Conservation (phyloP, 495 filamentous ascomycete genomes). For the Elasticomyces elasticus region DNA sequence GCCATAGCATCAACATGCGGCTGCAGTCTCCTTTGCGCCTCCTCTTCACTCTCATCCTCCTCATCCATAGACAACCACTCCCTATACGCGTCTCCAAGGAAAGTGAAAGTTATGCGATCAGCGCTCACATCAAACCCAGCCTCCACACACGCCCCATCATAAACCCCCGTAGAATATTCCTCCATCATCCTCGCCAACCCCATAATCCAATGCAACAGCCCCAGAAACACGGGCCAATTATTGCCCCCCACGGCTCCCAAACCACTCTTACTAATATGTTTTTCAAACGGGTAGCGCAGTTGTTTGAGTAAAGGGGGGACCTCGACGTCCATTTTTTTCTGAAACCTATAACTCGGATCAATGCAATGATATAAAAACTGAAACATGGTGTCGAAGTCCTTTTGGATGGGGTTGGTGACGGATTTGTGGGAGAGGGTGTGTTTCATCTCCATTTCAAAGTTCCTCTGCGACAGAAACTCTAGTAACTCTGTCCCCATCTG, state of each 20-base stretch:
- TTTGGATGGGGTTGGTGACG: slow-evolving; percentile 87
- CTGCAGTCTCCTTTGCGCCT: slow-evolving; percentile 58
- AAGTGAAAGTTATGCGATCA: slow-evolving; percentile 88
- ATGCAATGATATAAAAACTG: slow-evolving; percentile 95
- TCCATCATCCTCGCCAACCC: slow-evolving; percentile 88
- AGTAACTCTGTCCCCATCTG: slow-evolving; percentile 80
- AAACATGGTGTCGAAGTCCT: slow-evolving; percentile 94
- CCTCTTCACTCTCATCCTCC: slow-evolving; percentile 75
- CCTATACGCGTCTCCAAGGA: slow-evolving; percentile 76
- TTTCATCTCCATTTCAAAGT: slow-evolving; percentile 97
- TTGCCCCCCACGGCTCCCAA: slow-evolving; percentile 88
- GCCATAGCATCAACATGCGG: slow-evolving; percentile 89
- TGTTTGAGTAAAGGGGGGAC: slow-evolving; percentile 85
- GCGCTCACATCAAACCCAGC: slow-evolving; percentile 75
- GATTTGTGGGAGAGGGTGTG: slow-evolving; percentile 78
- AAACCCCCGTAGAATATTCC: slow-evolving; percentile 58
- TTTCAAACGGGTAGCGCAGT: slow-evolving; percentile 86
- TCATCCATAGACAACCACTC: slow-evolving; percentile 80
- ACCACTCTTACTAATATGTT: slow-evolving; percentile 87
- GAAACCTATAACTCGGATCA: slow-evolving; percentile 83
- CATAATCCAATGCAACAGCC: slow-evolving; percentile 98
- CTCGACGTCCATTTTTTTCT: slow-evolving; percentile 86
- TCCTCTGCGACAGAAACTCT: slow-evolving; percentile 80
- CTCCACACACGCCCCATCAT: slow-evolving; percentile 81
- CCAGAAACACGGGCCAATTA: slow-evolving; percentile 91